Evolutionary conservation across 345 rosid genomes (phyloP).

Genomic region (Lenwebbia sp.): DNA sequence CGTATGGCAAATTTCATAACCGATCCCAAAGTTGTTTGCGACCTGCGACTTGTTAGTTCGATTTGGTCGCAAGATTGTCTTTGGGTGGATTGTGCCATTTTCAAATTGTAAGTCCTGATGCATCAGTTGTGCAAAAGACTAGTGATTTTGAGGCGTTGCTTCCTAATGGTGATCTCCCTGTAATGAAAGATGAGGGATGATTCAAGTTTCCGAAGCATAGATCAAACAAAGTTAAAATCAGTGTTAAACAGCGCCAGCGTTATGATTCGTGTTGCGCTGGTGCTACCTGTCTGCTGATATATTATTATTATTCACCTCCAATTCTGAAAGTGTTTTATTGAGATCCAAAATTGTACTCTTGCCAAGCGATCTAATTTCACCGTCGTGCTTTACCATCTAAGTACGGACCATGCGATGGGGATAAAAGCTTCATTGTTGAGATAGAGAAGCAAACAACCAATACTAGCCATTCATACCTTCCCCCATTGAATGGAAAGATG

Average conservation of each 20-base stretch:
- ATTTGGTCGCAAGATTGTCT: neutral
- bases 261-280: neutral
- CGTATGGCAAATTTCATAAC: neutral
- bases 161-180: neutral
- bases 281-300: constrained; percentile 1
- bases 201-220: constrained; percentile 1
- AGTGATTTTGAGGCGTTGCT: neutral
- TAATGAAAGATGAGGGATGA: neutral
- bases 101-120: neutral
- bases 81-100: neutral
- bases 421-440: too few species aligned
- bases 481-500: too few species aligned
- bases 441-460: too few species aligned
- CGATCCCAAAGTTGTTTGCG: neutral
- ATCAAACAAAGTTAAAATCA: neutral
- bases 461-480: too few species aligned
- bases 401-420: neutral
- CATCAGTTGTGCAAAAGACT: neutral
- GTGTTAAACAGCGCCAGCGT: neutral
- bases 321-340: neutral
- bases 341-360: neutral
- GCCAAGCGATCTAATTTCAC: neutral
- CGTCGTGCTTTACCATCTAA: too few species aligned
- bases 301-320: neutral
- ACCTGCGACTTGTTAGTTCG: neutral